These are phyloP conservation scores for Xerocomus amazonicus DNA, from an alignment of 1,284 basidiomycete genomes.

Conservation along the genomic window DNA sequence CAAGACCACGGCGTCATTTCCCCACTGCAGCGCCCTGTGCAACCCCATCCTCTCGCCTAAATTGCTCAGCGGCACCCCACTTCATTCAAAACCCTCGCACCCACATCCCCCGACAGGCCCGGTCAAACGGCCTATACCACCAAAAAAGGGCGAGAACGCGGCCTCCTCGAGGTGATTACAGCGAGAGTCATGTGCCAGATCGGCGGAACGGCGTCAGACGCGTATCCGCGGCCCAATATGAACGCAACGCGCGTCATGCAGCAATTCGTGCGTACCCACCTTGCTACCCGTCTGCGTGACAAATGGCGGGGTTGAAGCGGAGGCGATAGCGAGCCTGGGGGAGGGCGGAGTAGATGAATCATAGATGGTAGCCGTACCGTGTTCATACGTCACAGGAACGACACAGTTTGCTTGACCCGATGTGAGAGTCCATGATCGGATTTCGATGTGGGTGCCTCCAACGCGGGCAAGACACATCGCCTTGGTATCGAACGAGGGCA, in stretches of 20 bases:
- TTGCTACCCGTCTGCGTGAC: background rate
- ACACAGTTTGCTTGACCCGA: background rate
- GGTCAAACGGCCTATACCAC: background rate
- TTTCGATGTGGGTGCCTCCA: constrained; percentile 18
- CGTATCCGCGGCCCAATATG: too few relatives aligned
- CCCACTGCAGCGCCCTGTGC: too few relatives aligned
- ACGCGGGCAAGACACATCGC: background rate
- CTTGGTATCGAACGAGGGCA: constrained; percentile 7
- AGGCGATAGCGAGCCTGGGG: constrained; percentile 8
- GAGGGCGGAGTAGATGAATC: constrained; percentile 15
- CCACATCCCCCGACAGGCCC: background rate
- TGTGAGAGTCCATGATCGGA: constrained; percentile 8
- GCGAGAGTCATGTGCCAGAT: background rate
- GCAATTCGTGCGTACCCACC: too few relatives aligned
- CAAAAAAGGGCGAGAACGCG: constrained; percentile 16
- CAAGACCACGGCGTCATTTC: too few relatives aligned
- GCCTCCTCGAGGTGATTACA: constrained; percentile 33
- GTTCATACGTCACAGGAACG: constrained; percentile 32
- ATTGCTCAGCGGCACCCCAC: background rate
- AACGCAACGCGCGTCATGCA: too few relatives aligned
- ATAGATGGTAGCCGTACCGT: constrained; percentile 1
- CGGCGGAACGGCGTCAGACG: too few relatives aligned
- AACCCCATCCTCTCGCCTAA: background rate
- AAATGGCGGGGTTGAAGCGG: constrained; percentile 29
- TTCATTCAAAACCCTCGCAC: too few relatives aligned